Conservation (phyloP, 805 yeast genomes). For the Spathaspora gorwiae region DNA sequence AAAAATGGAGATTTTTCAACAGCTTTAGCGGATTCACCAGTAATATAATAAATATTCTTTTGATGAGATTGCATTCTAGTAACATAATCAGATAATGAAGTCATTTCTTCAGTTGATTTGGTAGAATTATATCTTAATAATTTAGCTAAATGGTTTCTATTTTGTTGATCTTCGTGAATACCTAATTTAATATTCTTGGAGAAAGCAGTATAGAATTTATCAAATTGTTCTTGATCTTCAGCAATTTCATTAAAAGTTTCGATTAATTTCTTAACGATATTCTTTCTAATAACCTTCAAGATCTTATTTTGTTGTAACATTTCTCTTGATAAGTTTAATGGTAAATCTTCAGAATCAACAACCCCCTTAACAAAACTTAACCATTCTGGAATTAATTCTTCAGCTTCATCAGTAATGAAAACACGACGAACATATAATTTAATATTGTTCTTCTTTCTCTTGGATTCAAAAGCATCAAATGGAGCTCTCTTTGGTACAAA, state of each 20-base stretch:
- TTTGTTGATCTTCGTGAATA: slow-evolving; percentile 97
- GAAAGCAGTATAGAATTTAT: slow-evolving; percentile 96
- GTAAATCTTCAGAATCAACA: slow-evolving; percentile 99
- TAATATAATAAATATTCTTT: slow-evolving; percentile 98
- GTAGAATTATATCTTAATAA: slow-evolving; percentile 96
- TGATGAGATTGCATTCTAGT: slow-evolving; percentile 99
- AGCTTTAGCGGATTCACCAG: slow-evolving; percentile 97
- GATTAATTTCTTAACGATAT: slow-evolving; percentile 95
- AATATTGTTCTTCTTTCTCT: slow-evolving; percentile 99
- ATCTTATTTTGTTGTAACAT: slow-evolving; percentile 99
- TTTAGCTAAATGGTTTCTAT: slow-evolving; percentile 94
- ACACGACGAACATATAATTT: slow-evolving; percentile 99
- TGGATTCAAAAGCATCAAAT: slow-evolving; percentile 94
- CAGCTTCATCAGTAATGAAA: slow-evolving; percentile 99
- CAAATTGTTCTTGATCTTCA: slow-evolving; percentile 97
- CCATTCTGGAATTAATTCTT: slow-evolving; percentile 99
- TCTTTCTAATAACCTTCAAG: slow-evolving; percentile 98
- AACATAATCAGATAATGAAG: slow-evolving; percentile 94
- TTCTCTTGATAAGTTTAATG: slow-evolving; percentile 99
- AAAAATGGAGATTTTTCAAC: slow-evolving; percentile 99
- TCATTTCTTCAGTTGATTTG: slow-evolving; percentile 88
- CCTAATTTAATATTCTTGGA: slow-evolving; percentile 98
- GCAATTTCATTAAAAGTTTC: slow-evolving; percentile 99
- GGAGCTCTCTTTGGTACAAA: slow-evolving; percentile 99
- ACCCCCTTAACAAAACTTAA: slow-evolving; percentile 96